Conservation (phyloP, 2,329 filamentous ascomycete genomes). For the Tolypocladium ophioglossoides region DNA sequence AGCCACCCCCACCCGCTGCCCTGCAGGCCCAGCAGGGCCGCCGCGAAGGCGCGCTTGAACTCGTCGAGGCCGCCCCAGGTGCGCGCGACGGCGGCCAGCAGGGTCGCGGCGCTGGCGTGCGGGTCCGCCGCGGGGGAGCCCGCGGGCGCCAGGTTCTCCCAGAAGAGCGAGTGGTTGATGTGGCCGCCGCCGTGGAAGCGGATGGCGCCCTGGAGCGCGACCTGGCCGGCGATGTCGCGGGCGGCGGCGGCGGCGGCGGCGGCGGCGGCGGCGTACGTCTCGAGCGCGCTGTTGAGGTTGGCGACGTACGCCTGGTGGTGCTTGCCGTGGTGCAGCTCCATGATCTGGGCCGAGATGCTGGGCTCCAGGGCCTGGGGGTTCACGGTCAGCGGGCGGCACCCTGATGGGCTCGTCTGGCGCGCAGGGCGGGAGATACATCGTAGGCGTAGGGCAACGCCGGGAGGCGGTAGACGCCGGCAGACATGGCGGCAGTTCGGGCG, state of each 20-base stretch:
- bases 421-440: constrained; percentile 47
- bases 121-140: constrained; percentile 45
- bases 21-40: constrained; percentile 59
- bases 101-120: constrained; percentile 38
- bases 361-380: constrained; percentile 53
- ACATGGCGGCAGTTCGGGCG: constrained; percentile 25
- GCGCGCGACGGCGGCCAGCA: constrained; percentile 49
- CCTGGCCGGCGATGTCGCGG: constrained; percentile 51
- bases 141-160: constrained; percentile 66
- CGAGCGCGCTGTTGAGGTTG: constrained; percentile 59
- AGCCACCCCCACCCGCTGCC: constrained; percentile 88
- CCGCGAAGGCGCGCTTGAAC: constrained; percentile 57
- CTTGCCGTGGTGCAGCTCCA: constrained; percentile 71
- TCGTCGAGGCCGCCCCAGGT: constrained; percentile 58
- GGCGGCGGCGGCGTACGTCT: constrained; percentile 46
- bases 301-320: constrained; percentile 73
- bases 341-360: constrained; percentile 66
- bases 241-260: constrained; percentile 36
- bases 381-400: background rate
- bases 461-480: constrained; percentile 42
- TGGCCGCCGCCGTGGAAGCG: constrained; percentile 88
- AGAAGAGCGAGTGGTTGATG: constrained; percentile 89
- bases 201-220: constrained; percentile 59
- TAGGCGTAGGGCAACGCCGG: constrained; percentile 59
- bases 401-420: constrained; percentile 2